These are phyloP conservation scores for Exophiala alcalophila DNA, from an alignment of 2,329 filamentous ascomycete species.

Conservation along the genomic window DNA sequence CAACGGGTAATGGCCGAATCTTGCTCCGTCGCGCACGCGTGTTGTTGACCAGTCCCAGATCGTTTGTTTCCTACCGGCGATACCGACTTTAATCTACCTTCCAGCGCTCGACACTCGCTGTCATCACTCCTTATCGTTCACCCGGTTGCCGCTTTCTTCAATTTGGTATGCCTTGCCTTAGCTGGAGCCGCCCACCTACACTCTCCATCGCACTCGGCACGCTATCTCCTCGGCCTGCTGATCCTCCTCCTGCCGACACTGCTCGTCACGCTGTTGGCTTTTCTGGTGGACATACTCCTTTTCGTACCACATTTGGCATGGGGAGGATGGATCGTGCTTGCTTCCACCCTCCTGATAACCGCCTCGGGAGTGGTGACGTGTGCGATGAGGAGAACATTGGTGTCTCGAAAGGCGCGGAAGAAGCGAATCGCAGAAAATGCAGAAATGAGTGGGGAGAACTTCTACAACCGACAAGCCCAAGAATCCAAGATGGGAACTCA, in stretches of 20 bases:
- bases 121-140: slow-evolving; percentile 89
- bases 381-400: slow-evolving; percentile 88
- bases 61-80: slow-evolving; percentile 46
- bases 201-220: slow-evolving; percentile 80
- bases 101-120: slow-evolving; percentile 65
- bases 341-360: slow-evolving; percentile 79
- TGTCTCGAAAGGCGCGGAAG: slow-evolving; percentile 89
- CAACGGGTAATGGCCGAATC: slow-evolving; percentile 62
- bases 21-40: slow-evolving; percentile 15
- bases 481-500: slow-evolving; percentile 34
- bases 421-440: slow-evolving; percentile 89
- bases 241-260: slow-evolving; percentile 85
- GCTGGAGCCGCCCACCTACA: slow-evolving; percentile 82
- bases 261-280: slow-evolving; percentile 77
- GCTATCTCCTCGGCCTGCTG: slow-evolving; percentile 79
- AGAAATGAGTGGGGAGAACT: slow-evolving; percentile 95
- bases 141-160: slow-evolving; percentile 82
- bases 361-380: slow-evolving; percentile 82
- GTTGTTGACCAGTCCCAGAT: slow-evolving; percentile 38
- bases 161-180: slow-evolving; percentile 78
- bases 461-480: slow-evolving; percentile 64
- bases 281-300: slow-evolving; percentile 87
- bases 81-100: slow-evolving; percentile 60
- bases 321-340: slow-evolving; percentile 91
- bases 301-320: slow-evolving; percentile 92